phyloP scores from a whole-genome alignment of 306 rosid species.

The Hylodesmum podocarpum region DNA sequence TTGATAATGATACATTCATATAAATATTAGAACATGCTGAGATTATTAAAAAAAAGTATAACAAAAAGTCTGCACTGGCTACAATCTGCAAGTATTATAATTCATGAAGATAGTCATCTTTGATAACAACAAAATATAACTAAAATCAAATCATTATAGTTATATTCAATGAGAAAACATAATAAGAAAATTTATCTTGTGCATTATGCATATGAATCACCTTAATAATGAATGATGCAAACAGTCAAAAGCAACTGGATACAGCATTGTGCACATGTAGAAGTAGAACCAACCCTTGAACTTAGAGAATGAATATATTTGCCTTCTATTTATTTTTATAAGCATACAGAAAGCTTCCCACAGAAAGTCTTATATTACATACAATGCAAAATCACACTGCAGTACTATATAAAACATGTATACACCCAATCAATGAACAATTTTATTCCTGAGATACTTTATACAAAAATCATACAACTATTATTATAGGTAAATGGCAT shows the following conservation, averaged over 20 bases:
- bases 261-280: neutral
- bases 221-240: neutral
- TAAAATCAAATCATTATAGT: neutral
- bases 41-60: neutral
- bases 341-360: slow-evolving; percentile 14
- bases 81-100: neutral
- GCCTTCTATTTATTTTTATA: slow-evolving; percentile 7
- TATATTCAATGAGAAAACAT: neutral
- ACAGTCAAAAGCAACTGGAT: neutral
- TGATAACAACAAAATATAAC: neutral
- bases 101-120: neutral
- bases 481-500: slow-evolving; percentile 10
- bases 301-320: neutral
- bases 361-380: neutral
- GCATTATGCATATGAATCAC: neutral
- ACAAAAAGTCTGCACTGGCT: neutral
- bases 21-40: neutral
- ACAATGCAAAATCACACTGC: slow-evolving; percentile 11
- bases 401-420: neutral
- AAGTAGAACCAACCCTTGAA: slow-evolving; percentile 4
- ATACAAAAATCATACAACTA: slow-evolving; percentile 27
- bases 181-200: neutral
- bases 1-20: neutral
- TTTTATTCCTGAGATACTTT: neutral
- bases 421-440: neutral